These are phyloP conservation scores for Phytophthora colocasiae DNA, from an alignment of 352 stramenopile species.

Conservation along the genomic window DNA sequence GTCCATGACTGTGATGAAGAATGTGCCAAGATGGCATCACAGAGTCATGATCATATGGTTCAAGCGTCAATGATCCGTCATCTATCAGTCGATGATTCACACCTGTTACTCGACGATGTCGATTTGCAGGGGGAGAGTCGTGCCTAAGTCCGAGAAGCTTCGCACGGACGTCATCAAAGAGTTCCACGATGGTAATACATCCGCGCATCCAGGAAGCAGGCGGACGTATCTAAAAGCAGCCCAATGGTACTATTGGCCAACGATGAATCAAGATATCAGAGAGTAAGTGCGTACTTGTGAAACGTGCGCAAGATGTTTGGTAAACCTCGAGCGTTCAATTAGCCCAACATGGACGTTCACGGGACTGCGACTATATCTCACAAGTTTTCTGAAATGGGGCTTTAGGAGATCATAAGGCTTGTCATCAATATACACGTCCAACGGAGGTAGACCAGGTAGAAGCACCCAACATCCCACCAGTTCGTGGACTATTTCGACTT, in stretches of 20 bases:
- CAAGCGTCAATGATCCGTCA: conserved; percentile 5
- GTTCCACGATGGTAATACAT: too few relatives aligned
- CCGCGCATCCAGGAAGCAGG: conserved; percentile 7
- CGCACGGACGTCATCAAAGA: too few relatives aligned
- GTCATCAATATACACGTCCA: too few relatives aligned
- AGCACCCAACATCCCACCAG: too few relatives aligned
- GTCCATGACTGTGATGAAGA: conserved; percentile 5
- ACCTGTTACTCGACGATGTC: conserved; percentile 14
- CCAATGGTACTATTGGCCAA: conserved; percentile 17
- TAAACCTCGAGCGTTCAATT: too few relatives aligned
- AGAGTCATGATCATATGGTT: background rate
- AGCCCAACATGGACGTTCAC: too few relatives aligned
- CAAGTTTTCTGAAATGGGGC: too few relatives aligned
- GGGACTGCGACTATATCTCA: too few relatives aligned
- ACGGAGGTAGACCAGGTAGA: too few relatives aligned
- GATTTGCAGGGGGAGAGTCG: conserved; percentile 2
- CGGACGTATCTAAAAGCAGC: conserved; percentile 8
- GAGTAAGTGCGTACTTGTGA: conserved; percentile 23
- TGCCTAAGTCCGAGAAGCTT: too few relatives aligned
- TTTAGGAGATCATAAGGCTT: too few relatives aligned
- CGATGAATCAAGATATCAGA: conserved; percentile 9
- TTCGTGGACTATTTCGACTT: conserved; percentile 66
- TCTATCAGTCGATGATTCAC: background rate
- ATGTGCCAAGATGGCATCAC: background rate
- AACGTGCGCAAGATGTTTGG: conserved; percentile 5